Base-by-base conservation (phyloP, 73 alveolate species). In the Stentor coeruleus region DNA sequence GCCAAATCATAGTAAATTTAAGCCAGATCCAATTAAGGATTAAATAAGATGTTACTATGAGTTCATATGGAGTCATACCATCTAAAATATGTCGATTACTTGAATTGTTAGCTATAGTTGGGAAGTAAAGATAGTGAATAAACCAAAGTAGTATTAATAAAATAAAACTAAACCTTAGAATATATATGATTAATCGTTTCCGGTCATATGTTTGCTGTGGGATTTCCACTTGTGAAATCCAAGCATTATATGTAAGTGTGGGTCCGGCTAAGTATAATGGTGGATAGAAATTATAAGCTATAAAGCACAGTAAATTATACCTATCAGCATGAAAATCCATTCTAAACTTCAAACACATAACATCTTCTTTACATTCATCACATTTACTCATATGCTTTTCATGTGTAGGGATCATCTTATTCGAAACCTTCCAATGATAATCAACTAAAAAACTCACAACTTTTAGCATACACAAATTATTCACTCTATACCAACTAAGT, bases 301-400 rank as follows among this genome's bases (percentile, higher is more conserved):
- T 92, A 91, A 94, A 94, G 11, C 97, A 85, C n/a, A 30, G 81
- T 55, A 84, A 84, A 83, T 76, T 73, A 77, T 84, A 84, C 60
- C 38, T 55, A 28, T 76, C 33, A 14, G 79, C 79, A 2, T 66
- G 36, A 20, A 26, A 37, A 20, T 31, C 37, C 79, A 20, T 66
- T 66, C 79, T 0, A 66, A 20, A 66, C 0, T 26, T 66, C 40
- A 33, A 66, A 40, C 79, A 66, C 14, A 33, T 2, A 20, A 14
- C 33, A 20, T 1, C 37, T 15, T 26, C 36, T 28, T 33, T 66
- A 40, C 79, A 66, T 66, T 66, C 39, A 66, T 26, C 14, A 33
- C 79, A 66, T 20, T 66, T 31, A 26, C 11, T 26, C 41, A 20
- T 20, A 2, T 66, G 79, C 39, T 66, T 33, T 20, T 66, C 15